Evolutionary conservation across 441 rosid genomes (phyloP).

Genomic region (Hura crepitans): DNA sequence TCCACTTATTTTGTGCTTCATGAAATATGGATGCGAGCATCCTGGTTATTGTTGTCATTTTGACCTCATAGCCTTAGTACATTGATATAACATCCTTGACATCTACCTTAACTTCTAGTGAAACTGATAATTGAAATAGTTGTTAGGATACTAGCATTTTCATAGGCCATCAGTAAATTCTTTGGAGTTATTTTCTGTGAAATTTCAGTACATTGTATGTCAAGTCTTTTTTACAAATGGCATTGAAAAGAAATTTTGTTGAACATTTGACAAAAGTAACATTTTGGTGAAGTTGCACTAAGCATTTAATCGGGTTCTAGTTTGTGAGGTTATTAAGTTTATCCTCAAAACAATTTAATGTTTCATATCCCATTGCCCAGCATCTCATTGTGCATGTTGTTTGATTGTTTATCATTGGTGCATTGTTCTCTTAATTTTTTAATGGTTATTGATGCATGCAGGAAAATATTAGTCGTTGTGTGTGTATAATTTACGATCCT

Average conservation of each 20-base stretch:
- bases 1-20: neutral
- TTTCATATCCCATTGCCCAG: neutral
- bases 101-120: neutral
- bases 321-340: neutral
- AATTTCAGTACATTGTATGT: neutral
- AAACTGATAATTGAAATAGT: neutral
- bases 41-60: neutral
- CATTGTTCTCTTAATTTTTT: neutral
- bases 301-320: neutral
- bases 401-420: neutral
- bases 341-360: neutral
- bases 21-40: neutral
- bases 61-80: neutral
- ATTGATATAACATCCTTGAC: neutral
- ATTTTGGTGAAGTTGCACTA: neutral
- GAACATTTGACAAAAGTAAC: neutral
- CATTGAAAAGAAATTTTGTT: neutral
- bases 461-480: constrained; percentile 95
- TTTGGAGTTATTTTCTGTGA: neutral
- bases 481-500: constrained; percentile 94
- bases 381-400: neutral
- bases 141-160: neutral
- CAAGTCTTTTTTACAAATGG: neutral
- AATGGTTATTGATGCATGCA: constrained; percentile 28
- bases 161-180: neutral